Percentiles rank a stretch among this genome's conserved stretches.
Evolutionary conservation across 2,329 filamentous ascomycete genomes (phyloP).

Genomic region (Aspergillus bombycis): DNA sequence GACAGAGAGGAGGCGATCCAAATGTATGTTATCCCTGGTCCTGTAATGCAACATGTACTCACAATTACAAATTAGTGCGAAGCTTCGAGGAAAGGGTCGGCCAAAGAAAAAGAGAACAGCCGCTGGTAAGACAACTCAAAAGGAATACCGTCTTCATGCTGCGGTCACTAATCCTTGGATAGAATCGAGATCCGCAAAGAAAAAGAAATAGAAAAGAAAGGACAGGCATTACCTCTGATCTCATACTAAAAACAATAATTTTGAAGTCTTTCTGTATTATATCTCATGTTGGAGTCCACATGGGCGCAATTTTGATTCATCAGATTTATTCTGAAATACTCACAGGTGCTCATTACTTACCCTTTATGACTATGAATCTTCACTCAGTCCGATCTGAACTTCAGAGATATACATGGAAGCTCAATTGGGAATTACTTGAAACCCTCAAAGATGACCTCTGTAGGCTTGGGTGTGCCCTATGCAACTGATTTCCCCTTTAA

Average conservation of each 20-base stretch:
- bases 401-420: neutral
- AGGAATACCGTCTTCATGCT: neutral
- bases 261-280: neutral
- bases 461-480: neutral
- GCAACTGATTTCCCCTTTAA: neutral
- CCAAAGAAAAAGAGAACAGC: constrained; percentile 83
- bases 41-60: neutral
- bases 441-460: neutral
- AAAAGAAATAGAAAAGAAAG: constrained; percentile 28
- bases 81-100: constrained; percentile 79
- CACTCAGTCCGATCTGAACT: neutral
- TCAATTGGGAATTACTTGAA: neutral
- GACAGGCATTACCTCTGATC: too few species aligned
- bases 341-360: neutral
- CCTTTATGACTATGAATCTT: neutral
- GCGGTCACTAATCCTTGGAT: constrained; percentile 1
- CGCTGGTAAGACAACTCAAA: constrained; percentile 36
- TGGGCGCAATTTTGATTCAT: neutral
- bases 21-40: constrained; percentile 54
- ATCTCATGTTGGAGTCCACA: neutral
- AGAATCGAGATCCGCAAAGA: constrained; percentile 33
- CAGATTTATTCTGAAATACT: too few species aligned
- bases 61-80: constrained; percentile 56
- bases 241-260: neutral
- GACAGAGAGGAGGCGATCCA: constrained; percentile 69